phyloP scores from a whole-genome alignment of 345 rosid species.

The Brassica incana region DNA sequence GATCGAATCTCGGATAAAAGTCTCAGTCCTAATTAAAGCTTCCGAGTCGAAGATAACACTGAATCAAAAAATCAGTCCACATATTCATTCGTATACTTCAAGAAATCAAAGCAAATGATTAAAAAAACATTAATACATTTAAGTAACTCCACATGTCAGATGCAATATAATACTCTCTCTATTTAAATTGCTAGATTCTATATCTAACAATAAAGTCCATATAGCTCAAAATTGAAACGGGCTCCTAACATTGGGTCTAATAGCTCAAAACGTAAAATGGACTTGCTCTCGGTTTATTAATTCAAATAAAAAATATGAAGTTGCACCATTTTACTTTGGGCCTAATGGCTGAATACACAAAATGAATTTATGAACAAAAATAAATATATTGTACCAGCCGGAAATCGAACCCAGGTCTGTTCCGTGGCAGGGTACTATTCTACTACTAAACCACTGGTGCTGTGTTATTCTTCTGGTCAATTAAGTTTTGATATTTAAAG shows the following conservation, averaged over 20 bases:
- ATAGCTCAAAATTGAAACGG: not conserved
- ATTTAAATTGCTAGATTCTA: not conserved
- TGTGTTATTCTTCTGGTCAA: not conserved
- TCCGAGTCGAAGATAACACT: not conserved
- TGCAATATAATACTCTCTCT: not conserved
- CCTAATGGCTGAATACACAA: not conserved
- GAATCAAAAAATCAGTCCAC: not conserved
- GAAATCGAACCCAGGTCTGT: conserved; percentile 78
- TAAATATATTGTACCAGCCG: conserved; percentile 52
- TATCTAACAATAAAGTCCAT: not conserved
- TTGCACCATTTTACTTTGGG: not conserved
- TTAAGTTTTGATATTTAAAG: not conserved
- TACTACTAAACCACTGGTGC: conserved; percentile 52
- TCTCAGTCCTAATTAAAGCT: not conserved
- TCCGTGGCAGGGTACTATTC: conserved; percentile 72
- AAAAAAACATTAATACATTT: not conserved
- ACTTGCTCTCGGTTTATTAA: not conserved
- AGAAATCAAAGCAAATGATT: not conserved
- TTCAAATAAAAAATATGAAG: not conserved
- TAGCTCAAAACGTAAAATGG: not conserved
- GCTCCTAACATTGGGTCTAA: not conserved
- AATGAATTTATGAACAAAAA: not conserved
- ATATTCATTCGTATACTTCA: not conserved
- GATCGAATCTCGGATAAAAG: too few relatives aligned
- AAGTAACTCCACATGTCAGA: not conserved